phyloP scores from a whole-genome alignment of 1,284 basidiomycete genomes.

The Pyrrhoderma lamaoense region DNA sequence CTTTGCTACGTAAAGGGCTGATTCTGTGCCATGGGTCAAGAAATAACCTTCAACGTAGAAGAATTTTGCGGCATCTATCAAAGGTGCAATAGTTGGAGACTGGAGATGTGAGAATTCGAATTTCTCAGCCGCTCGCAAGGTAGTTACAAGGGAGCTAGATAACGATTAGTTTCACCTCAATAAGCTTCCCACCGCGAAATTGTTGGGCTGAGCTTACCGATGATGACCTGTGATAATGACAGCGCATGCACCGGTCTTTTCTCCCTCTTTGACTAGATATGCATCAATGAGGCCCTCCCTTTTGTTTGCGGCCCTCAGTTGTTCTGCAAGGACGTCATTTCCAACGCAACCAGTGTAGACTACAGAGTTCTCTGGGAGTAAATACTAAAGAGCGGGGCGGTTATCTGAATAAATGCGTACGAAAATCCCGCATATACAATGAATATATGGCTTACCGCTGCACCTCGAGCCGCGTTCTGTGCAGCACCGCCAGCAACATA shows the following conservation, averaged over 20 bases:
- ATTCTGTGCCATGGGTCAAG: slow-evolving; percentile 86
- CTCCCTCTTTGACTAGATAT: slow-evolving; percentile 83
- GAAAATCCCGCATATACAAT: background rate
- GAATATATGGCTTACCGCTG: slow-evolving; percentile 61
- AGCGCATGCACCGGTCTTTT: slow-evolving; percentile 94
- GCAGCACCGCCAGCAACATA: slow-evolving; percentile 97
- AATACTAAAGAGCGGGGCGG: slow-evolving; percentile 50
- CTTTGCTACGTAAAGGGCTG: slow-evolving; percentile 72
- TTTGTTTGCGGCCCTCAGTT: slow-evolving; percentile 89
- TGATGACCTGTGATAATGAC: slow-evolving; percentile 93
- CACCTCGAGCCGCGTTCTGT: slow-evolving; percentile 94
- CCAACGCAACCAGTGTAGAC: slow-evolving; percentile 96
- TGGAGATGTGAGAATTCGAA: slow-evolving; percentile 79
- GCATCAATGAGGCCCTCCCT: slow-evolving; percentile 86
- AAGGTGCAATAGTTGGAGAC: slow-evolving; percentile 68
- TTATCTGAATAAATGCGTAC: background rate
- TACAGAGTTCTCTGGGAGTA: slow-evolving; percentile 84
- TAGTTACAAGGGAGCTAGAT: slow-evolving; percentile 82
- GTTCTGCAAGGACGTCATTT: slow-evolving; percentile 83
- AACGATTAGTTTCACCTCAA: background rate
- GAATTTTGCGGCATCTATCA: slow-evolving; percentile 76
- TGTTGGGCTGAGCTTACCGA: slow-evolving; percentile 44
- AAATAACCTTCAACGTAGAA: slow-evolving; percentile 98
- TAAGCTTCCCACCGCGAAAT: background rate
- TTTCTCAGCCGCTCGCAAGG: slow-evolving; percentile 84